Percentiles rank a stretch among this genome's conserved stretches.
Evolutionary conservation across 139 green algal genomes (phyloP).

Genomic region (Choricystis sp.): DNA sequence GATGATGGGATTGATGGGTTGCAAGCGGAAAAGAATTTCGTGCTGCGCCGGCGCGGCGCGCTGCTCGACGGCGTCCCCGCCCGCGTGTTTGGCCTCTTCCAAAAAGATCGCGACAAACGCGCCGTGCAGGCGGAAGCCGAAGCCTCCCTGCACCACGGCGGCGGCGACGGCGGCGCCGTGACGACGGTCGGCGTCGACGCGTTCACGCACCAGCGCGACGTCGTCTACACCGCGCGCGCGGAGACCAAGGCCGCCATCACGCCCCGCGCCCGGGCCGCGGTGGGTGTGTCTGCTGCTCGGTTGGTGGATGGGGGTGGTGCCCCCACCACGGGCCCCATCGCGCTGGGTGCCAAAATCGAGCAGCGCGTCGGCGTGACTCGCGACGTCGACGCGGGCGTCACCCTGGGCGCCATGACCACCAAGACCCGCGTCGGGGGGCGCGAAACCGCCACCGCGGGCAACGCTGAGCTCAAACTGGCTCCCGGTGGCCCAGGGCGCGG

Average conservation of each 20-base stretch:
- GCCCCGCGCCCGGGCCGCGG: slow-evolving; percentile 16
- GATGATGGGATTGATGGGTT: slow-evolving; percentile 54
- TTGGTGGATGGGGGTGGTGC: slow-evolving; percentile 26
- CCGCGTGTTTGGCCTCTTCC: slow-evolving; percentile 33
- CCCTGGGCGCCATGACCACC: slow-evolving; percentile 22
- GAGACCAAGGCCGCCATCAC: slow-evolving; percentile 39
- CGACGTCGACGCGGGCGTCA: slow-evolving; percentile 17
- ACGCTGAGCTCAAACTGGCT: not conserved
- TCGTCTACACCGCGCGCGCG: slow-evolving; percentile 41
- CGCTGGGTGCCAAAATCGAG: slow-evolving; percentile 28
- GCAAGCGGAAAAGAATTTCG: slow-evolving; percentile 29
- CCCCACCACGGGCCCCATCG: slow-evolving; percentile 16
- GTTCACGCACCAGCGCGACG: slow-evolving; percentile 28
- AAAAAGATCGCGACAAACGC: slow-evolving; percentile 59
- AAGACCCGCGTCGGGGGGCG: slow-evolving; percentile 14
- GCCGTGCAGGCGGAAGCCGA: slow-evolving; percentile 37
- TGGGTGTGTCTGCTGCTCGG: slow-evolving; percentile 20
- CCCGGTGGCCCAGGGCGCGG: not conserved
- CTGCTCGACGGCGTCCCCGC: slow-evolving; percentile 27
- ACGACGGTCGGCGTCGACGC: slow-evolving; percentile 37
- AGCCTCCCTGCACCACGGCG: slow-evolving; percentile 23
- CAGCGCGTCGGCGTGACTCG: slow-evolving; percentile 19
- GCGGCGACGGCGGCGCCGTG: slow-evolving; percentile 4
- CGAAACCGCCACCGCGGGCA: slow-evolving; percentile 16
- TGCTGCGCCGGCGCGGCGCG: slow-evolving; percentile 20